phyloP scores from a whole-genome alignment of 441 rosid genomes.

The Breynia disticha region DNA sequence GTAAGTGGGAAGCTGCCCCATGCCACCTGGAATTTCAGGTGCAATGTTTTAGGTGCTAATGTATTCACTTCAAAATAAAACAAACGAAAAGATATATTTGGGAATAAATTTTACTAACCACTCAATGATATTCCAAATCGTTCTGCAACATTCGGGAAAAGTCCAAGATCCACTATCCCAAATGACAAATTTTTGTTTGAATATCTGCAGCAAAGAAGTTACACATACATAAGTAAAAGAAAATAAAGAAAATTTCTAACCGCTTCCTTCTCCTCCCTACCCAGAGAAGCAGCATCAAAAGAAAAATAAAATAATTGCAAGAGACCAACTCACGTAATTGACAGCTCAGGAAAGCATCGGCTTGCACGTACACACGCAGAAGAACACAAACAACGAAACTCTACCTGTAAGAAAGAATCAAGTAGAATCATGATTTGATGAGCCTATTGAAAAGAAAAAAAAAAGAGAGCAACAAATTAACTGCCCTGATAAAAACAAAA shows the following conservation, averaged over 20 bases:
- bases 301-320: conserved; percentile 2
- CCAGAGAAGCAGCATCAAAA: conserved; percentile 2
- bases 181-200: conserved; percentile 75
- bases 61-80: background rate
- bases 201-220: conserved; percentile 39
- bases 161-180: conserved; percentile 78
- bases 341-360: conserved; percentile 74
- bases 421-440: background rate
- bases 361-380: conserved; percentile 59
- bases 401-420: conserved; percentile 42
- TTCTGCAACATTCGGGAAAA: conserved; percentile 76
- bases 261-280: background rate
- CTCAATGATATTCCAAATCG: conserved; percentile 79
- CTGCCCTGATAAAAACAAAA: background rate
- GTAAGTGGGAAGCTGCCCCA: conserved; percentile 78
- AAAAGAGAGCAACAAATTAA: background rate
- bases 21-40: conserved; percentile 39
- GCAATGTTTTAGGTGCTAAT: background rate
- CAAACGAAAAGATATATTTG: conserved; percentile 7
- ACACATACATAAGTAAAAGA: conserved; percentile 6
- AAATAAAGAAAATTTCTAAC: background rate
- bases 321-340: conserved; percentile 45
- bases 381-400: conserved; percentile 52
- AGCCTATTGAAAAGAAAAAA: background rate
- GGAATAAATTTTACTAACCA: conserved; percentile 21